Conservation (phyloP, 495 filamentous ascomycete species). For the Neurospora sp. region DNA sequence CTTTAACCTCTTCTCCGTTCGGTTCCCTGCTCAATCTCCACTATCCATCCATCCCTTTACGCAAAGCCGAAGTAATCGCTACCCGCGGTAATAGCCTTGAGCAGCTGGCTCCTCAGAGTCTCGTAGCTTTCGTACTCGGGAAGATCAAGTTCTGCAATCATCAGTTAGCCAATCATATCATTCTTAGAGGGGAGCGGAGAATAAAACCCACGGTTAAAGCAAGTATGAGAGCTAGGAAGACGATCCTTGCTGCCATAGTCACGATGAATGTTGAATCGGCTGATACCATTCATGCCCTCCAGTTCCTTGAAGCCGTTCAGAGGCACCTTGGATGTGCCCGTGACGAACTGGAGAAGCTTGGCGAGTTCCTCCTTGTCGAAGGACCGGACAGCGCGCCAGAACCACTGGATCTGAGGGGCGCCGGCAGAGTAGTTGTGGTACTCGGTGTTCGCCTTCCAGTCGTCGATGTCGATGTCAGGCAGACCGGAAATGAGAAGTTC, state of each 20-base stretch:
- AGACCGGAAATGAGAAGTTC: conserved; percentile 95
- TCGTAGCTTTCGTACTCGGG: conserved; percentile 98
- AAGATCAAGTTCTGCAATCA: conserved; percentile 78
- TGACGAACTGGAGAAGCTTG: conserved; percentile 96
- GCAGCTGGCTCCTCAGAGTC: conserved; percentile 69
- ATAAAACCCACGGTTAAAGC: conserved; percentile 89
- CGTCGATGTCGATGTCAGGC: conserved; percentile 93
- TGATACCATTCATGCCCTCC: conserved; percentile 98
- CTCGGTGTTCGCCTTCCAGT: conserved; percentile 98
- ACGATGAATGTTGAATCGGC: conserved; percentile 95
- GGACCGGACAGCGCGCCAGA: conserved; percentile 95
- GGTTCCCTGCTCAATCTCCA: neutral
- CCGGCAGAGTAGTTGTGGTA: conserved; percentile 96
- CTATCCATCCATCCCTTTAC: conserved; percentile 29
- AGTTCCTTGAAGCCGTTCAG: conserved; percentile 98
- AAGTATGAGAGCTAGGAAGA: conserved; percentile 92
- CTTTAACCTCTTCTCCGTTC: neutral
- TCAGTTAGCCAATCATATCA: conserved; percentile 22
- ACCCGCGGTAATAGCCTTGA: conserved; percentile 90
- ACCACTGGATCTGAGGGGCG: conserved; percentile 97
- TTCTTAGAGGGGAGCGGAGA: neutral
- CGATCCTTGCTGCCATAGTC: conserved; percentile 98
- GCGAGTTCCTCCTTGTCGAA: conserved; percentile 99
- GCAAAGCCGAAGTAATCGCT: conserved; percentile 99
- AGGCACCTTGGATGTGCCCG: conserved; percentile 95